Evolutionary conservation across 306 rosid genomes (phyloP), one percentile per base, ranked within the genome.

Genomic region (Dalbergia cochinchinensis): DNA sequence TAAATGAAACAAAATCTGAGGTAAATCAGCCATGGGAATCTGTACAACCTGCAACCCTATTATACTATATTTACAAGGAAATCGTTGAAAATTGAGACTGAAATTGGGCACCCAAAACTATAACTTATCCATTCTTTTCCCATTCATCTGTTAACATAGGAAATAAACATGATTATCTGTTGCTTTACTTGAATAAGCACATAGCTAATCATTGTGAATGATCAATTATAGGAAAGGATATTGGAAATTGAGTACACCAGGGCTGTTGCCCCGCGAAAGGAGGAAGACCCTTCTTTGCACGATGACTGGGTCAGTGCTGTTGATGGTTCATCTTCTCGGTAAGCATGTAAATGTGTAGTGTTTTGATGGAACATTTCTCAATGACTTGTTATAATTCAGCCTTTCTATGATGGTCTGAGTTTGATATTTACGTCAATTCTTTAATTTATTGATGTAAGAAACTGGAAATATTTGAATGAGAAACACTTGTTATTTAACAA

Each of bases 241-340:
- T 82, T 95, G 92, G 99, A 95, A 81, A 89, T 93, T 11, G 96
- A 93, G 82, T 95, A 91, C 78, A 77, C 87, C 42, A 84, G 87
- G 85, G 93, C 86, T 15, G 92, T 93, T 26, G 94, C 88, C 54
- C 99, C 99, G 5, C 87, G 97, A 16, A 91, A 83, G 84, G 93
- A 93, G 82, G 98, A 91, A 82, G 94, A 88, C 66, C 98, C 98
- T 73, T 89, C 90, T 71, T 76, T 89, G 33, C 99, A 95, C 35
- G 91, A 93, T 87, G 99, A 95, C 44, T 95, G 99, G 98, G 99
- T 95, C 83, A 89, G 97, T 85, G 96, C 98, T 55, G 88, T 93
- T 81, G 97, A 93, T 82, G 99, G 97, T 81, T 90, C 97, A 82
- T 80, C 81, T 89, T 80, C 99, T 42, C 57, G 96, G 99, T 95